Evolutionary conservation across 805 yeast genomes (phyloP).

Genomic region (Ogataea henricii): DNA sequence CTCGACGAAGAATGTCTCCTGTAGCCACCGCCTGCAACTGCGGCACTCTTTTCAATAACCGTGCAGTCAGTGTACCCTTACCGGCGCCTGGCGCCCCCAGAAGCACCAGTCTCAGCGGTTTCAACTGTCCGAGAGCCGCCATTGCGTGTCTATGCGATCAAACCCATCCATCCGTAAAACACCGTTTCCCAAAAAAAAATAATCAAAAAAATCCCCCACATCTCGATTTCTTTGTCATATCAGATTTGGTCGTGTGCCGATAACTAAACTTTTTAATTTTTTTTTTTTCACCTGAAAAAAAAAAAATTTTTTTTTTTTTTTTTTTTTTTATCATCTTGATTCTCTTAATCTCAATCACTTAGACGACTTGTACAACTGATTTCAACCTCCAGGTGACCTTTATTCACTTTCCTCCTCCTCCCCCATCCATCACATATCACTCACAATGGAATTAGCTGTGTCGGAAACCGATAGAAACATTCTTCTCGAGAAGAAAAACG

Average conservation of each 20-base stretch:
- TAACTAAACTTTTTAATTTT: neutral
- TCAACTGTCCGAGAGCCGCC: conserved; percentile 8
- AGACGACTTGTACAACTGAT: neutral
- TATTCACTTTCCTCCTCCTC: neutral
- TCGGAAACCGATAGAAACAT: conserved; percentile 74
- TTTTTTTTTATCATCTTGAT: neutral
- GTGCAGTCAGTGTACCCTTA: conserved; percentile 84
- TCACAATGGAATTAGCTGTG: conserved; percentile 68
- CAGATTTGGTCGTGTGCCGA: conserved; percentile 4
- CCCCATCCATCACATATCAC: neutral
- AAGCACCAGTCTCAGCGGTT: conserved; percentile 65
- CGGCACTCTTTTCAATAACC: conserved; percentile 57
- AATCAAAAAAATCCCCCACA: neutral
- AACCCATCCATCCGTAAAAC: neutral
- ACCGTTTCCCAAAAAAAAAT: neutral
- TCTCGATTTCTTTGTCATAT: neutral
- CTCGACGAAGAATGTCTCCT: conserved; percentile 78
- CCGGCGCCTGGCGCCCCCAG: conserved; percentile 97
- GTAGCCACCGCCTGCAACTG: conserved; percentile 65
- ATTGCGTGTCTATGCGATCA: neutral
- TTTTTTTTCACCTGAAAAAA: conserved; percentile 4
- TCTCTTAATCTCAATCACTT: conserved; percentile 6
- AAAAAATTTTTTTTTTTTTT: conserved; percentile 11
- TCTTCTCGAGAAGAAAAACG: conserved; percentile 71
- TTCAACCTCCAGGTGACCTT: too few relatives aligned